Conservation (phyloP, 345 rosid genomes). For the Gossypium longicalyx region DNA sequence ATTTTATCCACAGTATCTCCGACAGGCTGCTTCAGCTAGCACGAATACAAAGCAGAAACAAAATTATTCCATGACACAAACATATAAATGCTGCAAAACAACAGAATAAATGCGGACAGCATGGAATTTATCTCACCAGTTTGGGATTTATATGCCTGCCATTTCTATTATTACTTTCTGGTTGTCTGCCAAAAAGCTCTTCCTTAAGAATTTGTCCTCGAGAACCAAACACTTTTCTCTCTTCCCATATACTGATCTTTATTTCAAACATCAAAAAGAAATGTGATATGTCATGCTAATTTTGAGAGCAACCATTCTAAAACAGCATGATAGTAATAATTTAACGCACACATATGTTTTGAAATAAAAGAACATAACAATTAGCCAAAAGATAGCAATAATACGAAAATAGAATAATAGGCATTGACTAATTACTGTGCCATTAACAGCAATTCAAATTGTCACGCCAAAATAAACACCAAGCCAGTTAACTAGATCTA, state of each 20-base stretch:
- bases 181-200: conserved; percentile 67
- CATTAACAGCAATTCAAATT: not conserved
- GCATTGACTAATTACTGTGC: not conserved
- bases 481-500: not conserved
- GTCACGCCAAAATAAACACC: not conserved
- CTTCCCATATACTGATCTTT: conserved; percentile 94
- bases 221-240: conserved; percentile 96
- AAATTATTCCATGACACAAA: conserved; percentile 2
- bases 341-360: not conserved
- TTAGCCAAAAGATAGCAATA: not conserved
- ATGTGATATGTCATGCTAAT: not conserved
- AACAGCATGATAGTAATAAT: not conserved
- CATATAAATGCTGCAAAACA: conserved; percentile 1
- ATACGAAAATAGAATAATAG: not conserved
- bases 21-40: conserved; percentile 50
- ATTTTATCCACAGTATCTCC: conserved; percentile 58
- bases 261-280: conserved; percentile 4
- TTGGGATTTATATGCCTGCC: conserved; percentile 47
- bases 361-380: not conserved
- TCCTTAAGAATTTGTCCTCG: conserved; percentile 82
- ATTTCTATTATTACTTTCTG: conserved; percentile 52
- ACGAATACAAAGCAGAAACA: conserved; percentile 14
- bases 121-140: conserved; percentile 38
- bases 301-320: not conserved
- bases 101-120: conserved; percentile 4